phyloP scores from a whole-genome alignment of 176 grass and related monocot genomes.

The Aegilops umbellulata region DNA sequence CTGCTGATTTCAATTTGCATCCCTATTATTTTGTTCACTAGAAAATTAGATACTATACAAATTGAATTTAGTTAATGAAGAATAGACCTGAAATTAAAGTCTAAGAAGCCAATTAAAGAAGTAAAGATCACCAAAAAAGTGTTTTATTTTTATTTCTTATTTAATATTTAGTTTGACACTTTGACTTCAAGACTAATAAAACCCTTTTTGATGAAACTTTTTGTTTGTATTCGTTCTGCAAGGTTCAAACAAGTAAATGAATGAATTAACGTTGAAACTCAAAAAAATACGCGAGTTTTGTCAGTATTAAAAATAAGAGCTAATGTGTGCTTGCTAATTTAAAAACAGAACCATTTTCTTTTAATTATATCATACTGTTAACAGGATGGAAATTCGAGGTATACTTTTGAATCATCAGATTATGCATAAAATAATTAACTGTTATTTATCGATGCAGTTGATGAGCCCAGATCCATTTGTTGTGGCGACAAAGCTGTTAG shows the following conservation, averaged over 20 bases:
- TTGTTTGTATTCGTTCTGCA: too few relatives aligned
- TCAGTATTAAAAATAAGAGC: slow-evolving; percentile 20
- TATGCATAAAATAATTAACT: slow-evolving; percentile 5
- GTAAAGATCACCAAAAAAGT: slow-evolving; percentile 25
- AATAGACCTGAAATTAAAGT: slow-evolving; percentile 31
- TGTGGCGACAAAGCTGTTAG: slow-evolving; percentile 51
- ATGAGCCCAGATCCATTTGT: slow-evolving; percentile 55
- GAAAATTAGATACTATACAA: not conserved
- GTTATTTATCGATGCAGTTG: slow-evolving; percentile 26
- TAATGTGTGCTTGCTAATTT: slow-evolving; percentile 15
- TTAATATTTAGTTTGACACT: slow-evolving; percentile 25
- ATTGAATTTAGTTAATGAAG: slow-evolving; percentile 21
- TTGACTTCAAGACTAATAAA: slow-evolving; percentile 13
- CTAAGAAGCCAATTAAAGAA: slow-evolving; percentile 18
- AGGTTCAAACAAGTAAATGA: too few relatives aligned
- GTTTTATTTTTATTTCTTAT: not conserved
- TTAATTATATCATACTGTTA: slow-evolving; percentile 18
- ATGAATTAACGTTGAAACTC: not conserved
- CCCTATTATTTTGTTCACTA: slow-evolving; percentile 11
- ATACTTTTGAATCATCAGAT: slow-evolving; percentile 2
- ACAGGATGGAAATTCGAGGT: slow-evolving; percentile 14
- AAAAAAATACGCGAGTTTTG: not conserved
- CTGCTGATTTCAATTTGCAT: slow-evolving; percentile 20
- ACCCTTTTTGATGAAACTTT: too few relatives aligned
- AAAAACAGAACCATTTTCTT: not conserved